Base-by-base conservation (phyloP, 2,329 filamentous ascomycete species). In the Diaporthe caulivora region DNA sequence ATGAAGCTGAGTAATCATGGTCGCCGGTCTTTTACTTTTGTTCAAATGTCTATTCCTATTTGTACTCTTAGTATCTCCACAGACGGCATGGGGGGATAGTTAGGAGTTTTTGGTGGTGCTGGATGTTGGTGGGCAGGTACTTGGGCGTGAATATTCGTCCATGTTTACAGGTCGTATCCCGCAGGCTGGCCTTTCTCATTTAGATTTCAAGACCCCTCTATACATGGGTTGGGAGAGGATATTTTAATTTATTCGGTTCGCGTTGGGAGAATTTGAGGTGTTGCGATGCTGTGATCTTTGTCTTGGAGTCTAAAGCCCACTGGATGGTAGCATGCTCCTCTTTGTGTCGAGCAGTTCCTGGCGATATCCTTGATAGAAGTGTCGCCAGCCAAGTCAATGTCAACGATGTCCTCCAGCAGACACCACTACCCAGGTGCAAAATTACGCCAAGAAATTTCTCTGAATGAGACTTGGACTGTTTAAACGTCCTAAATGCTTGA, bases 61-160 rank as follows among this genome's bases (percentile, higher is more conserved):
- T 64, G 58, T 64, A 64, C 17, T 31, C n/a, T n/a, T n/a, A 64
- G 42, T 47, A 64, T 47, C n/a, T 49, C 9, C 21, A 24, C 26
- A n/a, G n/a, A n/a, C n/a, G 6, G 58, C 42, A 64, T 64, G 9
- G 21, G 4, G 15, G 42, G 11, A 26, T n/a, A 29, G 58, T 24
- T 7, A 0, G 58, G 58, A 13, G 11, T 2, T 10, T 40, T 40
- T 13, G n/a, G n/a, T 13, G 37, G 37, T 40, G 37, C 37, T 40
- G 37, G 2, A 40, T 40, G 8, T 34, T 65, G 60, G 13, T n/a
- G n/a, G n/a, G n/a, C n/a, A n/a, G n/a, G n/a, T 64, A 15, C n/a
- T 15, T 31, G 11, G 60, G 60, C 26, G 10, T 24, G 44, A 51
- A 11, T 21, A 37, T 10, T 65, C 1, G n/a, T 51, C 7, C 1